Percentiles rank a stretch among this genome's conserved stretches.
Evolutionary conservation across 768 basidiomycete species (phyloP).

Genomic region (Leccinum subtestaceum): DNA sequence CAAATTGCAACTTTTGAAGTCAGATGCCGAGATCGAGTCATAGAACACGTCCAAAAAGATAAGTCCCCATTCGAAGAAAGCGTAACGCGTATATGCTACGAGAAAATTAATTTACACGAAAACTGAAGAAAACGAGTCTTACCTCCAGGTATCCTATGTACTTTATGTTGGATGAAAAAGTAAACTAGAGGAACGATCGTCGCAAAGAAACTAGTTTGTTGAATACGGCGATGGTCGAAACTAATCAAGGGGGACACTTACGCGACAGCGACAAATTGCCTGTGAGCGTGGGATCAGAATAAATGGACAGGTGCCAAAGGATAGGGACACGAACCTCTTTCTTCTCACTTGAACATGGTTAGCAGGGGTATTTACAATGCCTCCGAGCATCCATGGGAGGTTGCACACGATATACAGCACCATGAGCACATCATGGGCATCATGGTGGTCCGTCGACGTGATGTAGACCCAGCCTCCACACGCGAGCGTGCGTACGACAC

Average conservation of each 20-base stretch:
- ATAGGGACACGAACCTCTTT: slow-evolving; percentile 45
- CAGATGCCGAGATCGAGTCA: slow-evolving; percentile 63
- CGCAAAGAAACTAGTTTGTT: slow-evolving; percentile 58
- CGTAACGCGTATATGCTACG: slow-evolving; percentile 80
- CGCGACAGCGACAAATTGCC: slow-evolving; percentile 53
- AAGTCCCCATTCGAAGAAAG: slow-evolving; percentile 85
- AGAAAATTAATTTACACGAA: not conserved
- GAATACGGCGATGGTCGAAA: slow-evolving; percentile 7
- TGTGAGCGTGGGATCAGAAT: slow-evolving; percentile 24
- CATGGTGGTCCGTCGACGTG: slow-evolving; percentile 81
- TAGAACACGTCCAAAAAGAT: slow-evolving; percentile 71
- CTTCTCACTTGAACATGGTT: slow-evolving; percentile 39
- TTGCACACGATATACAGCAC: slow-evolving; percentile 81
- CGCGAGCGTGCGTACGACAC: slow-evolving; percentile 68
- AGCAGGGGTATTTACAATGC: slow-evolving; percentile 53
- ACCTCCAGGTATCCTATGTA: slow-evolving; percentile 78
- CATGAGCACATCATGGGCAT: slow-evolving; percentile 86
- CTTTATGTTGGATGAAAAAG: slow-evolving; percentile 85
- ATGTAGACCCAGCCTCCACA: slow-evolving; percentile 95
- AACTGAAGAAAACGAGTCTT: slow-evolving; percentile 14
- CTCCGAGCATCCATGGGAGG: slow-evolving; percentile 86
- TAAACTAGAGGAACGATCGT: slow-evolving; percentile 73
- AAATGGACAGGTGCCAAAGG: not conserved
- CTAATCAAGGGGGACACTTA: slow-evolving; percentile 17
- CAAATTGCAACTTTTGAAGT: slow-evolving; percentile 52